A percentile compares a stretch with the other conserved stretches of the same genome.
Conservation (phyloP, 345 rosid genomes). For the Bruguiera parviflora region DNA sequence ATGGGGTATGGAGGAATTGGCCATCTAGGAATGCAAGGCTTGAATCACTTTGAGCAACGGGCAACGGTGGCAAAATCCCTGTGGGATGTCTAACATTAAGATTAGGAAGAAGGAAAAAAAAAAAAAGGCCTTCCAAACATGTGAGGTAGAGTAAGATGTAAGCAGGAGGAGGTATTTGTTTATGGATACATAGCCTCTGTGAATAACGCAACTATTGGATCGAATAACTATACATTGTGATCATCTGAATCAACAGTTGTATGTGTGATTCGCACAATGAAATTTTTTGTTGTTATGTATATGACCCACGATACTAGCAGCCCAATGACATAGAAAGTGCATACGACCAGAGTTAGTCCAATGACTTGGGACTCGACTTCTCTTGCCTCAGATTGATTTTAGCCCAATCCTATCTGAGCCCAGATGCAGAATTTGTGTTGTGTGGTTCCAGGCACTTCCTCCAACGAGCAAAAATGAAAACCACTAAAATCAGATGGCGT, state of each 20-base stretch:
- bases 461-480: background rate
- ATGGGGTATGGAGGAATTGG: slow-evolving; percentile 28
- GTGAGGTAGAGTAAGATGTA: no score
- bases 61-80: slow-evolving; percentile 33
- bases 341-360: no score
- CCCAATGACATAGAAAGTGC: no score
- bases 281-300: no score
- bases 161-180: no score
- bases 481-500: slow-evolving; percentile 26
- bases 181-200: background rate
- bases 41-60: slow-evolving; percentile 38
- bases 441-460: slow-evolving; percentile 6
- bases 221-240: no score
- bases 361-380: background rate
- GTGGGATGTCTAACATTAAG: slow-evolving; percentile 34
- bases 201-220: no score
- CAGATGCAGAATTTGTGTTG: background rate
- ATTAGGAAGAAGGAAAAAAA: background rate
- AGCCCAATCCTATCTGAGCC: background rate
- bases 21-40: slow-evolving; percentile 22
- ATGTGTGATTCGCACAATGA: no score
- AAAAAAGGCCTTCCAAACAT: background rate
- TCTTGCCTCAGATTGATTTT: background rate
- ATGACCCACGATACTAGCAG: no score
- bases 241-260: no score